Evolutionary conservation across 2,329 filamentous ascomycete genomes (phyloP).

Genomic region (Monosporascus ibericus): DNA sequence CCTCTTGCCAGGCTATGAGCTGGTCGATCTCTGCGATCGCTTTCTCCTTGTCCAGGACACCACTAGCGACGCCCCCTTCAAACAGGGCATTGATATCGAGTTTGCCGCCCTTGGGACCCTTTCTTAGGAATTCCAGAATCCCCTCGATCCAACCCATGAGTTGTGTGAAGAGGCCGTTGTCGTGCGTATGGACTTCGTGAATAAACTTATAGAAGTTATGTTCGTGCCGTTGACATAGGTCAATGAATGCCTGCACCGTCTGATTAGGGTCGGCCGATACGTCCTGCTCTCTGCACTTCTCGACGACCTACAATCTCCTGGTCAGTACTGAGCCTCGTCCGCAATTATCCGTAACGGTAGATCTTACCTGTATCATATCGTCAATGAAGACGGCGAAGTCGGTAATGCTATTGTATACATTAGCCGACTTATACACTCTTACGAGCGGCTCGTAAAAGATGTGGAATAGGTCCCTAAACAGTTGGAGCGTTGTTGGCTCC

Average conservation of each 20-base stretch:
- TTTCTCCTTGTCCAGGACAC: slow-evolving; percentile 62
- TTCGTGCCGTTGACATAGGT: slow-evolving; percentile 90
- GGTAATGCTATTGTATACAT: slow-evolving; percentile 94
- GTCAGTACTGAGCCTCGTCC: slow-evolving; percentile 11
- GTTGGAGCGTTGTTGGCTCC: slow-evolving; percentile 91
- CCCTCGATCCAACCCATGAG: slow-evolving; percentile 97
- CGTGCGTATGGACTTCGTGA: slow-evolving; percentile 93
- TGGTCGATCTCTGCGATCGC: slow-evolving; percentile 76
- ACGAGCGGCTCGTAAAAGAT: slow-evolving; percentile 99
- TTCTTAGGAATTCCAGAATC: slow-evolving; percentile 86
- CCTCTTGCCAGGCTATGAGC: slow-evolving; percentile 89
- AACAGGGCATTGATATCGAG: slow-evolving; percentile 94
- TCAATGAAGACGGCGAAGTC: slow-evolving; percentile 92
- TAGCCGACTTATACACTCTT: slow-evolving; percentile 95
- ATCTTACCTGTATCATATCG: slow-evolving; percentile 73
- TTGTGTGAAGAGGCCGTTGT: slow-evolving; percentile 92
- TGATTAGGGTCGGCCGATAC: slow-evolving; percentile 94
- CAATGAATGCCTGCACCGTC: slow-evolving; percentile 96
- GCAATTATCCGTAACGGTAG: background rate
- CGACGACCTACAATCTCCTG: slow-evolving; percentile 45
- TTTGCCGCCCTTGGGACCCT: slow-evolving; percentile 78
- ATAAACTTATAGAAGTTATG: slow-evolving; percentile 99
- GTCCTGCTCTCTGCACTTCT: slow-evolving; percentile 64
- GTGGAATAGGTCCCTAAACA: slow-evolving; percentile 93
- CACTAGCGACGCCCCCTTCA: slow-evolving; percentile 65